Percentiles rank a stretch among this genome's conserved stretches.
phyloP scores from a whole-genome alignment of 2,329 filamentous ascomycete species.

The Nemania sp. region DNA sequence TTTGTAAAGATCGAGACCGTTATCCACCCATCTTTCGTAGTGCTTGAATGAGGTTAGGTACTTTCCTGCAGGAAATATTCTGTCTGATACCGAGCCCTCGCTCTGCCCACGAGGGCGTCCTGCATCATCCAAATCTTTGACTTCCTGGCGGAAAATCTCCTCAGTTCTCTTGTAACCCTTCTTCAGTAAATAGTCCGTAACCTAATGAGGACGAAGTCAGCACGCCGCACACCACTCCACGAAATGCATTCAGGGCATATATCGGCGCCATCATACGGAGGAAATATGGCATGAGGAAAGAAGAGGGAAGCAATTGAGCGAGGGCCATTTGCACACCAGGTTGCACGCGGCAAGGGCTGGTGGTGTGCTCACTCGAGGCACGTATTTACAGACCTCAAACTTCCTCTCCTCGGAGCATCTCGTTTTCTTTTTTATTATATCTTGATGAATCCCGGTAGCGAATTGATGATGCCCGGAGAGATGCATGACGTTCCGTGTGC shows the following conservation, averaged over 20 bases:
- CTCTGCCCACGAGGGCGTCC: slow-evolving; percentile 72
- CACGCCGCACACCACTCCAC: not conserved
- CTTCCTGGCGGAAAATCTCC: slow-evolving; percentile 89
- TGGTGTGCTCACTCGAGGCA: not conserved
- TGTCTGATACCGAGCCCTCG: slow-evolving; percentile 67
- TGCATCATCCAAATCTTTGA: slow-evolving; percentile 78
- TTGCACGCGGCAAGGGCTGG: not conserved
- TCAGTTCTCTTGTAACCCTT: slow-evolving; percentile 94
- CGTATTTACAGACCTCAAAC: not conserved
- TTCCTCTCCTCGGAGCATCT: too few species aligned
- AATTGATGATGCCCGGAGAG: not conserved
- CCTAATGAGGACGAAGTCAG: slow-evolving; percentile 45
- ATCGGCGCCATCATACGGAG: too few species aligned
- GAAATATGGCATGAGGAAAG: not conserved
- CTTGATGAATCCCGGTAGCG: not conserved
- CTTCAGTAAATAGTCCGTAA: slow-evolving; percentile 94
- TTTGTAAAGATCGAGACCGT: slow-evolving; percentile 93
- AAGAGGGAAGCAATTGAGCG: not conserved
- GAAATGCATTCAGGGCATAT: too few species aligned
- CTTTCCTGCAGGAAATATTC: slow-evolving; percentile 55
- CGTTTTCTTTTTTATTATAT: not conserved
- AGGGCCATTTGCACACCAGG: not conserved
- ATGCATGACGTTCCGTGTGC: not conserved
- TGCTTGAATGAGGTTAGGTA: slow-evolving; percentile 76
- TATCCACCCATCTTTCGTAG: slow-evolving; percentile 83